These are phyloP conservation scores for Linnemannia hyalina DNA, from an alignment of 192 early-diverging fungal species.

Conservation along the genomic window DNA sequence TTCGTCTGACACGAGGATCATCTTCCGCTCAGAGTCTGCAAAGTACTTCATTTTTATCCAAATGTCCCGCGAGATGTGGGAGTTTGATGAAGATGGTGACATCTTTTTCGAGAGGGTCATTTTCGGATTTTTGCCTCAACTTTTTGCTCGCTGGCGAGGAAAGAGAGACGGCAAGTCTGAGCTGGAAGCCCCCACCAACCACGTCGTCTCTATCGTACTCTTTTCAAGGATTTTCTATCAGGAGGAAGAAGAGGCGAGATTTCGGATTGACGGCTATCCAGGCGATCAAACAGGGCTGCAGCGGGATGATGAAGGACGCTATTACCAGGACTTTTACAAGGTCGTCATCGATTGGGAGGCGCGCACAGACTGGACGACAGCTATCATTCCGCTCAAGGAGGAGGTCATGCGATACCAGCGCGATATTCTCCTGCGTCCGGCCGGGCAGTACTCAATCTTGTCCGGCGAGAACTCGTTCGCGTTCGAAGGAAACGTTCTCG, in stretches of 20 bases:
- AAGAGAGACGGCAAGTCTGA: constrained; percentile 57
- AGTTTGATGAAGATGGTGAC: constrained; percentile 97
- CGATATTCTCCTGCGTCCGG: constrained; percentile 71
- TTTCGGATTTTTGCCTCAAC: constrained; percentile 87
- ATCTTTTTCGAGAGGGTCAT: constrained; percentile 95
- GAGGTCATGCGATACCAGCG: constrained; percentile 83
- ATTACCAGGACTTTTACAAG: constrained; percentile 94
- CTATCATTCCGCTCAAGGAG: constrained; percentile 73
- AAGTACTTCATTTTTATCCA: constrained; percentile 96
- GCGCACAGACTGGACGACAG: constrained; percentile 78
- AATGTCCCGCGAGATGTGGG: constrained; percentile 98
- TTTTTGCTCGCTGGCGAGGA: constrained; percentile 89
- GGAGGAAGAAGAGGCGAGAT: constrained; percentile 55
- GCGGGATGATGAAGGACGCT: constrained; percentile 68
- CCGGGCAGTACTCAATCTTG: constrained; percentile 64
- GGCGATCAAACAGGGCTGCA: constrained; percentile 49
- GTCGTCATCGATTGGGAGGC: constrained; percentile 96
- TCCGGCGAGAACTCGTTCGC: constrained; percentile 87
- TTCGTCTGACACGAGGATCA: constrained; percentile 80
- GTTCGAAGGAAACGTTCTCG: constrained; percentile 94
- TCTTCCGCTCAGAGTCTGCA: constrained; percentile 94
- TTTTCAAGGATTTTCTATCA: constrained; percentile 92
- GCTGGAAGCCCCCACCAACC: constrained; percentile 77
- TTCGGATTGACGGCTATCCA: constrained; percentile 42
- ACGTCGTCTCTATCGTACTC: constrained; percentile 95